A percentile compares a stretch with the other conserved stretches of the same genome.
These are phyloP conservation scores for Vicia sativa DNA, from an alignment of 306 rosid species.

Conservation along the genomic window DNA sequence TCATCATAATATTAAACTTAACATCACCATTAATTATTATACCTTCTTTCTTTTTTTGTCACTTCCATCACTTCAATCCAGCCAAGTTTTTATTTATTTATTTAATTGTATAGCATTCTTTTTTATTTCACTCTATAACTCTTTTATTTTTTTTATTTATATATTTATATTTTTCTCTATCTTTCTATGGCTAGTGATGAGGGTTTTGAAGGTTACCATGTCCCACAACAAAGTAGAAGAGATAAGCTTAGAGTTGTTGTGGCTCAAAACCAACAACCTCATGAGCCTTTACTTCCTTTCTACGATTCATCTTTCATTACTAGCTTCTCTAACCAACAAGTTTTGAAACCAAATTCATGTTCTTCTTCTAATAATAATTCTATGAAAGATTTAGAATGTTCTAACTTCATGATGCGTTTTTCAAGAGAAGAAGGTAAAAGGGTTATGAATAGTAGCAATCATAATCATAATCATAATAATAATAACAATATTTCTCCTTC, in stretches of 20 bases:
- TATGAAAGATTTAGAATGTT: constrained; percentile 17
- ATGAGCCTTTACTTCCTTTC: constrained; percentile 47
- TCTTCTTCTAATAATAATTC: constrained; percentile 21
- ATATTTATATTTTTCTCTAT: background rate
- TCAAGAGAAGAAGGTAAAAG: constrained; percentile 10
- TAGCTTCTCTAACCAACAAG: constrained; percentile 36
- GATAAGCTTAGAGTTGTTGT: constrained; percentile 73
- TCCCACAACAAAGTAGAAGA: constrained; percentile 92
- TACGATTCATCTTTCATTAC: constrained; percentile 68
- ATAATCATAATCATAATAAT: no score
- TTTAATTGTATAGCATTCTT: no score
- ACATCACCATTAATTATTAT: constrained; percentile 19
- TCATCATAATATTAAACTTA: constrained; percentile 13
- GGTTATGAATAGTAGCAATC: constrained; percentile 5
- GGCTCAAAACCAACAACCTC: constrained; percentile 41
- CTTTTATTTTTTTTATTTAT: no score
- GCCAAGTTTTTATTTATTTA: background rate
- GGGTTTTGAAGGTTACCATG: constrained; percentile 82
- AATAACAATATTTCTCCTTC: background rate
- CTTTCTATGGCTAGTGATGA: constrained; percentile 69
- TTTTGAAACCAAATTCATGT: background rate
- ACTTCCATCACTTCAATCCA: constrained; percentile 15
- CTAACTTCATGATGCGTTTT: constrained; percentile 7
- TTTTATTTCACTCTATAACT: no score
- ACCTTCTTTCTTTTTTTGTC: constrained; percentile 27